A percentile compares a stretch with the other conserved stretches of the same genome.
These are phyloP conservation scores for Physcomitrium patens DNA, from an alignment of 225 moss, liverwort and hornwort genomes.

Conservation along the genomic window DNA sequence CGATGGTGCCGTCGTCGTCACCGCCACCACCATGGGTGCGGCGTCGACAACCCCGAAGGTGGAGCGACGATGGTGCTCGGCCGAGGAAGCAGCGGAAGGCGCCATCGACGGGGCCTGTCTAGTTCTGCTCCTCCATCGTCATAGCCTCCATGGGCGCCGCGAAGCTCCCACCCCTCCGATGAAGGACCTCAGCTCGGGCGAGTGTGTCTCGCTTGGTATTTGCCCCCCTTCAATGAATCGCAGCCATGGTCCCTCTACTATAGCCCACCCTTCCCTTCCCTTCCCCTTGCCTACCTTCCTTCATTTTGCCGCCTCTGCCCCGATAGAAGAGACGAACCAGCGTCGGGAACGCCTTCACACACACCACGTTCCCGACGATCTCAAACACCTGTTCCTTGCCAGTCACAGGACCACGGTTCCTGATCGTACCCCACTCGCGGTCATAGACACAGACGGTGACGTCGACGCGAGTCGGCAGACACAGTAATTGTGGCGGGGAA, in stretches of 20 bases:
- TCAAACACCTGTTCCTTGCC: too few species aligned
- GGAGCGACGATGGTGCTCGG: slow-evolving; percentile 35
- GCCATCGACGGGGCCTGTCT: slow-evolving; percentile 45
- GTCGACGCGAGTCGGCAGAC: too few species aligned
- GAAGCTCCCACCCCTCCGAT: background rate
- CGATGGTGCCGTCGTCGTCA: slow-evolving; percentile 25
- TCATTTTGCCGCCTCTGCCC: too few species aligned
- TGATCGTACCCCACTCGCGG: too few species aligned
- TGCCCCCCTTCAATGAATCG: background rate
- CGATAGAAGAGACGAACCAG: too few species aligned
- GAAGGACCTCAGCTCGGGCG: background rate
- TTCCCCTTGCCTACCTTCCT: too few species aligned
- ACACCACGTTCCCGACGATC: too few species aligned
- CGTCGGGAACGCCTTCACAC: too few species aligned
- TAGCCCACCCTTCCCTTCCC: too few species aligned
- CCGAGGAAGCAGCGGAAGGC: slow-evolving; percentile 54
- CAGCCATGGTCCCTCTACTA: background rate
- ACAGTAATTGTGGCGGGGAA: too few species aligned
- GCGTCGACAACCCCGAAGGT: slow-evolving; percentile 31
- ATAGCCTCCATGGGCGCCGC: background rate
- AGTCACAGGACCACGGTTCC: too few species aligned
- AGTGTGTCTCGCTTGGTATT: background rate
- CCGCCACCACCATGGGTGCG: slow-evolving; percentile 33
- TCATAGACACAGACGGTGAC: too few species aligned
- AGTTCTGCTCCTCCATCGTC: slow-evolving; percentile 26